Conservation (phyloP, 148 eudicot genomes). For the Cornus florida region DNA sequence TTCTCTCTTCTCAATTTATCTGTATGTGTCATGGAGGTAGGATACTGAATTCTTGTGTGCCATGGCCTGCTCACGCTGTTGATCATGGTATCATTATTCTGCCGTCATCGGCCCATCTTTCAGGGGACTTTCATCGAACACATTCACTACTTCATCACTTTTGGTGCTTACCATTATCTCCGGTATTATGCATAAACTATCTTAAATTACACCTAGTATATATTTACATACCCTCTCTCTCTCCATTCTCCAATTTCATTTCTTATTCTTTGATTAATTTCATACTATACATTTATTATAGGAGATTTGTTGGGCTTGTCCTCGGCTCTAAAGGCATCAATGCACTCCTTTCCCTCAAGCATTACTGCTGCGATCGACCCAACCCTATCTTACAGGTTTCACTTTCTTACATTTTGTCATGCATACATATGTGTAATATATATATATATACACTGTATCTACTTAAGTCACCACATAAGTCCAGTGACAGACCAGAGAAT, state of each 20-base stretch:
- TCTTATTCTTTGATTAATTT: neutral
- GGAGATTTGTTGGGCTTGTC: constrained; percentile 57
- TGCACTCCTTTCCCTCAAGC: constrained; percentile 65
- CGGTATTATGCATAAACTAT: constrained; percentile 39
- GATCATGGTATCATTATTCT: constrained; percentile 73
- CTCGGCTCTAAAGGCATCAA: constrained; percentile 71
- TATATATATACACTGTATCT: too few relatives aligned
- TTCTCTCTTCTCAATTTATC: too few relatives aligned
- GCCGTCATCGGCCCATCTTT: constrained; percentile 96
- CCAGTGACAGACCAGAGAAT: too few relatives aligned
- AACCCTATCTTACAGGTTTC: constrained; percentile 88
- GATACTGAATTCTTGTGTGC: constrained; percentile 63
- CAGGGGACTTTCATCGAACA: constrained; percentile 79
- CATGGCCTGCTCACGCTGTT: constrained; percentile 64
- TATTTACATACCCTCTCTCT: neutral
- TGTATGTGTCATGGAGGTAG: too few relatives aligned
- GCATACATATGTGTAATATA: neutral
- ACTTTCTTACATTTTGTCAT: neutral
- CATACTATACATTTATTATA: constrained; percentile 11
- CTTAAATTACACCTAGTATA: neutral
- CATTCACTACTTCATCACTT: constrained; percentile 68
- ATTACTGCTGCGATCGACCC: constrained; percentile 89
- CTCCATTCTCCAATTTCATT: neutral
- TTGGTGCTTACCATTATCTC: constrained; percentile 79
- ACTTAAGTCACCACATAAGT: too few relatives aligned